These are phyloP conservation scores for Penicillium verrucosum DNA, from an alignment of 2,329 filamentous ascomycete genomes.

Conservation along the genomic window DNA sequence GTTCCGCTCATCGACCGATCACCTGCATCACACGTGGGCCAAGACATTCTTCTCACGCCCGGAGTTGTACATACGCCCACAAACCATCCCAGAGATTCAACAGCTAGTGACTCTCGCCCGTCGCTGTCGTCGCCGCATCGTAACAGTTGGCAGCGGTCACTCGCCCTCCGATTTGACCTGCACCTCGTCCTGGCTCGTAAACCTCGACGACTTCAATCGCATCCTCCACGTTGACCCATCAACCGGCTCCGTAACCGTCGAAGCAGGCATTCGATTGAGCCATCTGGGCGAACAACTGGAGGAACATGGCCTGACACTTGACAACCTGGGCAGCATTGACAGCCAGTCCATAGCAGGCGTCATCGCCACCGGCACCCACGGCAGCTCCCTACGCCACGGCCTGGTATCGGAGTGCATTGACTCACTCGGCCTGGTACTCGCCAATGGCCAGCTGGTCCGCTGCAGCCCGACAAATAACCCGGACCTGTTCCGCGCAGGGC, in stretches of 20 bases:
- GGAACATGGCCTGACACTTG: constrained; percentile 74
- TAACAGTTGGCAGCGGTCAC: constrained; percentile 85
- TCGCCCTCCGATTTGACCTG: constrained; percentile 90
- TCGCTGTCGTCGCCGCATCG: constrained; percentile 73
- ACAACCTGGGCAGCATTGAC: constrained; percentile 92
- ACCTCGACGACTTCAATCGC: constrained; percentile 77
- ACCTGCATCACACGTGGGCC: constrained; percentile 91
- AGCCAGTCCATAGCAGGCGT: constrained; percentile 89
- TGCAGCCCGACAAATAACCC: constrained; percentile 67
- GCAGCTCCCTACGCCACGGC: constrained; percentile 79
- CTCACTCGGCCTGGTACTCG: constrained; percentile 73
- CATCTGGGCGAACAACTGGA: constrained; percentile 72
- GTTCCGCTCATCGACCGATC: constrained; percentile 69
- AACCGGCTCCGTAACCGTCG: constrained; percentile 67
- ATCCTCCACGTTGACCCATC: constrained; percentile 67
- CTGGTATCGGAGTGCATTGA: constrained; percentile 76
- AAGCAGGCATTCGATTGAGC: constrained; percentile 83
- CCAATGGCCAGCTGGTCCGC: constrained; percentile 68
- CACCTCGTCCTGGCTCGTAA: constrained; percentile 90
- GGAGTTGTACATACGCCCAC: constrained; percentile 85
- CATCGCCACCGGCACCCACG: constrained; percentile 90
- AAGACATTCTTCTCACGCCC: constrained; percentile 85
- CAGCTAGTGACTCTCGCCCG: constrained; percentile 78
- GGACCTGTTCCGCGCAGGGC: constrained; percentile 81
- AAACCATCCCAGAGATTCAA: constrained; percentile 74